Conservation (phyloP, 805 yeast genomes). For the Cyberlindnera petersonii region DNA sequence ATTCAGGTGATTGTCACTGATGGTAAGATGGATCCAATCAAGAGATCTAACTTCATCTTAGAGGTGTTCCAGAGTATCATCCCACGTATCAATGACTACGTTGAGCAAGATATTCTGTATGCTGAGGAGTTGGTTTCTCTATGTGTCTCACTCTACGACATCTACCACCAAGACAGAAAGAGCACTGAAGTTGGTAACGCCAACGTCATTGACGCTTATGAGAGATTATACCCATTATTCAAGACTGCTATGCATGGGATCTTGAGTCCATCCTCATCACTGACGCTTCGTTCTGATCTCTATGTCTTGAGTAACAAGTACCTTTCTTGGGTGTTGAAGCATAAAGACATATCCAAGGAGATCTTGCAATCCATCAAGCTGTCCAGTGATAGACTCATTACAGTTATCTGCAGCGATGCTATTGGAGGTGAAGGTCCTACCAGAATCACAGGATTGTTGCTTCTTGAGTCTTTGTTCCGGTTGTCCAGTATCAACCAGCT, state of each 20-base stretch:
- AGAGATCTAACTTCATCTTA: slow-evolving; percentile 60
- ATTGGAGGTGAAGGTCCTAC: slow-evolving; percentile 73
- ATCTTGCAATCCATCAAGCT: slow-evolving; percentile 49
- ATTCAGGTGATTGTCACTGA: slow-evolving; percentile 71
- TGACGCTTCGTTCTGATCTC: slow-evolving; percentile 69
- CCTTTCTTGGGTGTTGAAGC: slow-evolving; percentile 46
- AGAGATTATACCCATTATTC: slow-evolving; percentile 64
- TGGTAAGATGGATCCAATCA: slow-evolving; percentile 42
- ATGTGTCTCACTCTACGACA: slow-evolving; percentile 64
- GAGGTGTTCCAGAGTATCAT: slow-evolving; percentile 73
- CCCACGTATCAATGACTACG: slow-evolving; percentile 73
- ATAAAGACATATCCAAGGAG: slow-evolving; percentile 41
- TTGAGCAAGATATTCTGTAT: slow-evolving; percentile 59
- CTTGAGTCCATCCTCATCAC: slow-evolving; percentile 61
- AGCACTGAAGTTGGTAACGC: slow-evolving; percentile 30
- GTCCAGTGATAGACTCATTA: slow-evolving; percentile 60
- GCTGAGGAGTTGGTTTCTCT: slow-evolving; percentile 77
- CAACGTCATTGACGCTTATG: slow-evolving; percentile 40
- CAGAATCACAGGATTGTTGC: slow-evolving; percentile 69
- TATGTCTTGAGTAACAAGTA: slow-evolving; percentile 71
- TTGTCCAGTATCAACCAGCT: slow-evolving; percentile 47
- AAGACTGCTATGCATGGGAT: slow-evolving; percentile 73
- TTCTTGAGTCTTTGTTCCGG: slow-evolving; percentile 64
- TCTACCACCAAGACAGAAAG: slow-evolving; percentile 49
- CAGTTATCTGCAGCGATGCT: slow-evolving; percentile 70